Evolutionary conservation across 2,329 filamentous ascomycete species (phyloP).

Genomic region (Fusarium kyushuense): DNA sequence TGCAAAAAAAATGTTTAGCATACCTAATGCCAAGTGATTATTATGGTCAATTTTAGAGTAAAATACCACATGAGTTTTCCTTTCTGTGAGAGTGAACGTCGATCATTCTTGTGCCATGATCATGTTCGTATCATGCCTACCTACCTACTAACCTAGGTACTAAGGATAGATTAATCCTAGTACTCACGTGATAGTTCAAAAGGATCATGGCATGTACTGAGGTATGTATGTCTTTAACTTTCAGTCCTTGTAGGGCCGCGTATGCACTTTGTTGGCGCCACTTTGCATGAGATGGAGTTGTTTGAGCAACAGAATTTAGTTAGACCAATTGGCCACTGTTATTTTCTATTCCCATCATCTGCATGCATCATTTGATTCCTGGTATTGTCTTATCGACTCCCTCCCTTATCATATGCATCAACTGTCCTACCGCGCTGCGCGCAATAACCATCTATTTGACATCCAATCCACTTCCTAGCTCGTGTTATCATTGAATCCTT

Average conservation of each 20-base stretch:
- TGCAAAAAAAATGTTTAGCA: background rate
- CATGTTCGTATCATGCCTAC: background rate
- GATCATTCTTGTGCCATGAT: background rate
- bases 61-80: background rate
- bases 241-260: conserved; percentile 21
- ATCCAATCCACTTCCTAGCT: conserved; percentile 32
- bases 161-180: background rate
- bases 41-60: no score
- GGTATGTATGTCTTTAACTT: background rate
- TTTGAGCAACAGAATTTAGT: conserved; percentile 10
- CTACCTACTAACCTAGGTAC: background rate
- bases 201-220: background rate
- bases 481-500: conserved; percentile 39
- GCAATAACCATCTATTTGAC: conserved; percentile 39
- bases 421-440: conserved; percentile 14
- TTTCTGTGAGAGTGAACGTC: background rate
- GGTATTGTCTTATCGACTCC: conserved; percentile 23
- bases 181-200: conserved; percentile 21
- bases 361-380: background rate
- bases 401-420: conserved; percentile 31
- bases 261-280: conserved; percentile 34
- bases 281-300: conserved; percentile 7
- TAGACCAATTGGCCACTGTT: background rate
- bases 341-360: conserved; percentile 12
- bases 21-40: background rate